Base-by-base conservation (phyloP, 805 yeast species). In the Myxozyma neotropica region DNA sequence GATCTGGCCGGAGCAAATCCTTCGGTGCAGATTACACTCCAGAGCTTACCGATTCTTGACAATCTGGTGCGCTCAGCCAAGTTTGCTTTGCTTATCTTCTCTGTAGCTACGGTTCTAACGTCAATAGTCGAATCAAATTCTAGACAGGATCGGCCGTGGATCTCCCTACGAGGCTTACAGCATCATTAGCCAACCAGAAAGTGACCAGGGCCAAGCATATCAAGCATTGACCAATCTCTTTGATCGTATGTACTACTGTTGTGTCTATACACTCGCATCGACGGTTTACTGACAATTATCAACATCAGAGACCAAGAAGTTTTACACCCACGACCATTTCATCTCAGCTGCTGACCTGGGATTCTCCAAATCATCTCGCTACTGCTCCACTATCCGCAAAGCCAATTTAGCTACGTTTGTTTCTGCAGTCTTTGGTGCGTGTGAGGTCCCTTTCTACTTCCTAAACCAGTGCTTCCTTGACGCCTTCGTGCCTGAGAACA, bases 401-500 rank as follows among this genome's bases (percentile, higher is more conserved):
- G 88, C 91, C 0, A 94, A 94, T 68, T 74, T 94, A 64, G 89
- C 96, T 0, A 90, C 96, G 0, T 94, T 90, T 70, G 75, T 91
- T 42, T 81, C 91, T n/a, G 94, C 97, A 0, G 83, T 94, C 1
- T 78, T 92, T 59, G 96, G 96, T 49, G 79, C 89, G 17, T 81
- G 88, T 53, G 94, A 89, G 61, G 86, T 89, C 47, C 98, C 97
- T 1, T 90, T 94, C 72, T 88, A 85, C 74, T 85, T 87, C 69
- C 79, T 94, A 64, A 89, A 94, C 73, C 90, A 88, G 69, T 83
- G 87, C 53, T 93, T 94, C 67, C 75, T 93, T 57, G 92, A 87
- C 61, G 88, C 91, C 1, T 92, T 94, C 71, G 91, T 96, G 68
- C 95, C 96, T 0, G 84, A 74, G 15, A 67, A 67, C 26, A 78